Base-by-base conservation (phyloP, 176 grass and related monocot species). In the Ampelocalamus luodianensis region DNA sequence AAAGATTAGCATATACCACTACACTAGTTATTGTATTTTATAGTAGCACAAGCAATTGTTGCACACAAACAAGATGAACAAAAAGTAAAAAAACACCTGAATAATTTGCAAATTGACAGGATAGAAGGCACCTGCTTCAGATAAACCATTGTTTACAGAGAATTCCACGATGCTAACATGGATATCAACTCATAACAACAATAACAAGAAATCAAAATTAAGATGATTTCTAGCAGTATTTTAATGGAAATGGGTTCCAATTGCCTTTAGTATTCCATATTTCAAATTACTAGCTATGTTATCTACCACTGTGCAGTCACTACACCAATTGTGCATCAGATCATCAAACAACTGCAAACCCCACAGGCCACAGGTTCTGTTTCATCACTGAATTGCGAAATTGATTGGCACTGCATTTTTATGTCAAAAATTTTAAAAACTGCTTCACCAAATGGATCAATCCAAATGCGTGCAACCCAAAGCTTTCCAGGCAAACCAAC, bases 1-100 rank as follows among this genome's bases (percentile, higher is more conserved):
- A 7, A 20, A 26, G 50, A 78, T 18, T 72, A 71, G 5, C 12
- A 16, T 11, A 49, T 68, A 14, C 0, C 10, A 7, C 8, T 16
- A 38, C 56, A 14, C 0, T 16, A 7, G 13, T 16, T 5, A 48
- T 46, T 69, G 11, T 6, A 61, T 10, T 37, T 6, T 38, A 75
- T 42, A 62, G 76, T 48, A 85, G 36, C 61, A 84, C 9, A 66
- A 68, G 1, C 36, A 68, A 77, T 29, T 67, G n/a, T 66, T 66
- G 3, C 36, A 65, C 3, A 56, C 16, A 12, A 68, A 38, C 46
- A 54, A 20, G 0, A 8, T 11, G n/a, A 40, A 77, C 37, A 43
- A 43, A 77, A 34, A 34, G 2, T 34, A 34, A 34, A 34, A 42
- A 42, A 5, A n/a, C 17, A 45, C 17, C 23, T 18, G 7, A 34